Percentiles rank a stretch among this genome's conserved stretches.
These are phyloP conservation scores for Monascus ruber DNA, from an alignment of 2,329 filamentous ascomycete genomes.

Conservation along the genomic window DNA sequence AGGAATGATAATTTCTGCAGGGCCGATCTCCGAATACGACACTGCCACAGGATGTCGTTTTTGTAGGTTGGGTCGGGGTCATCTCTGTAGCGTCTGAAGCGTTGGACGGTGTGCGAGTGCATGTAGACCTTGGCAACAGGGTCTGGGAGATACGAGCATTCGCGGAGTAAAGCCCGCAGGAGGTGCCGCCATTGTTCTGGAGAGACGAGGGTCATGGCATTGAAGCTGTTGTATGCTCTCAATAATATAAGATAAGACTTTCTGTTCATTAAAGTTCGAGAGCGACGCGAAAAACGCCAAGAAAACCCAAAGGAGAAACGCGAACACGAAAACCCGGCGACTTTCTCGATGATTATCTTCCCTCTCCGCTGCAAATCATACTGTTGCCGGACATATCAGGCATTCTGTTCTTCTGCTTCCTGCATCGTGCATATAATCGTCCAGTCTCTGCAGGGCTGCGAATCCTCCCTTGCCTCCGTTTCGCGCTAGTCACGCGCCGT, in stretches of 20 bases:
- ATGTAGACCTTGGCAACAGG: constrained; percentile 41
- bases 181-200: constrained; percentile 32
- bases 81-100: constrained; percentile 36
- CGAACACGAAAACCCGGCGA: constrained; percentile 14
- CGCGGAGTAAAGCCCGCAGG: constrained; percentile 46
- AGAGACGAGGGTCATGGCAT: constrained; percentile 12
- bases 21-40: constrained; percentile 13
- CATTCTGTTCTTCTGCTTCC: too few relatives aligned
- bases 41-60: constrained; percentile 8
- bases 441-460: too few relatives aligned
- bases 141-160: constrained; percentile 51
- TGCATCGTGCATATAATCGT: too few relatives aligned
- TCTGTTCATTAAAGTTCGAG: constrained; percentile 1
- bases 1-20: constrained; percentile 34
- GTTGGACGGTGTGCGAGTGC: constrained; percentile 34
- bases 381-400: too few relatives aligned
- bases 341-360: constrained; percentile 4
- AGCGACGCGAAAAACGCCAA: constrained; percentile 9
- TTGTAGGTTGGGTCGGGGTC: constrained; percentile 7
- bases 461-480: too few relatives aligned
- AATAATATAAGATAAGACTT: background rate
- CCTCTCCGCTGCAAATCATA: constrained; percentile 1
- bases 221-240: background rate
- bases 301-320: constrained; percentile 14
- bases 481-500: too few relatives aligned